Percentiles rank a stretch among this genome's conserved stretches.
Evolutionary conservation across 768 basidiomycete species (phyloP).

Genomic region (Agaricus sinodeliciosus): DNA sequence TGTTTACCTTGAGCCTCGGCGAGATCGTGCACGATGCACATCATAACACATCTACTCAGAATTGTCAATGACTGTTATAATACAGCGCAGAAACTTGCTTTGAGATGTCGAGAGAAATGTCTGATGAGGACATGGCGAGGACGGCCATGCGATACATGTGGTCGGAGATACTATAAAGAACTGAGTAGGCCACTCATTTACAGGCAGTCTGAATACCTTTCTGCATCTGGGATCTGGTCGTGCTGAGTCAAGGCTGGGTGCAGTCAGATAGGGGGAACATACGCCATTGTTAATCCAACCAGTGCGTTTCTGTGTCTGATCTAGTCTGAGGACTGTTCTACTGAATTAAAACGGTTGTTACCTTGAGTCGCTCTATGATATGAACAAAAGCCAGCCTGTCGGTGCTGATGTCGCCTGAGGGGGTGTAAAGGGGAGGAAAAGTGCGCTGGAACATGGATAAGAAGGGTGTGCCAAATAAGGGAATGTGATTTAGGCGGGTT

Average conservation of each 20-base stretch:
- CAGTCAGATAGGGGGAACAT: constrained; percentile 12
- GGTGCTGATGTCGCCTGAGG: constrained; percentile 42
- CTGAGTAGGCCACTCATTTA: too few species aligned
- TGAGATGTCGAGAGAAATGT: constrained; percentile 60
- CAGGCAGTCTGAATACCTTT: constrained; percentile 47
- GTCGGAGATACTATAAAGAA: constrained; percentile 67
- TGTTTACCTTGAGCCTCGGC: constrained; percentile 83
- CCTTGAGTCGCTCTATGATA: constrained; percentile 84
- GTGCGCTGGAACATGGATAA: constrained; percentile 25
- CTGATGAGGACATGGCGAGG: constrained; percentile 84
- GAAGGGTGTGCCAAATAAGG: neutral
- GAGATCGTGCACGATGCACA: constrained; percentile 89
- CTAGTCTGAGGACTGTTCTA: neutral
- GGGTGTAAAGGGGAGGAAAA: constrained; percentile 54
- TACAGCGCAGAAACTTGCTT: constrained; percentile 39
- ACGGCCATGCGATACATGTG: constrained; percentile 98
- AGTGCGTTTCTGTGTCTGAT: constrained; percentile 88
- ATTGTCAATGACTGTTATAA: neutral
- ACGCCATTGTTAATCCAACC: constrained; percentile 90
- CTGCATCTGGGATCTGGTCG: constrained; percentile 67
- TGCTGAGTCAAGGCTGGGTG: neutral
- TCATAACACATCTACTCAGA: constrained; percentile 67
- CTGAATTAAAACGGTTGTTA: constrained; percentile 20
- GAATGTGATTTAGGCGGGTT: neutral
- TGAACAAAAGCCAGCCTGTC: constrained; percentile 91